phyloP scores from a whole-genome alignment of 495 filamentous ascomycete genomes.

The Tuber borchii region DNA sequence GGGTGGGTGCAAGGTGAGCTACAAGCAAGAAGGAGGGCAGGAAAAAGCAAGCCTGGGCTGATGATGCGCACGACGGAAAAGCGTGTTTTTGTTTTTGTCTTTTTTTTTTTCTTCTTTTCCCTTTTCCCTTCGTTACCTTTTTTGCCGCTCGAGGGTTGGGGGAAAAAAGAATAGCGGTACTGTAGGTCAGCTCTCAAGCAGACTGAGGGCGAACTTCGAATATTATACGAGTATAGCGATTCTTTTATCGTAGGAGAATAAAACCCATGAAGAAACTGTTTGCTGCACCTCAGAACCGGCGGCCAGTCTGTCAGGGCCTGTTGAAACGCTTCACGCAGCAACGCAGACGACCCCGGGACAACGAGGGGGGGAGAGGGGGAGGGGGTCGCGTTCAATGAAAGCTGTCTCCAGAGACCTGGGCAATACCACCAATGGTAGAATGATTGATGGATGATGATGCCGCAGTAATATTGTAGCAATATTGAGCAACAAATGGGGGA shows the following conservation, averaged over 20 bases:
- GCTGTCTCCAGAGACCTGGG: not conserved
- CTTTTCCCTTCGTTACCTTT: not conserved
- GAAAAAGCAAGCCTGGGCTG: slow-evolving; percentile 3
- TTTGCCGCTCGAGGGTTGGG: not conserved
- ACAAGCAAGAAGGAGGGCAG: not conserved
- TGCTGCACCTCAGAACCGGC: not conserved
- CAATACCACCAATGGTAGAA: slow-evolving; percentile 1
- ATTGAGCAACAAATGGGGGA: not conserved
- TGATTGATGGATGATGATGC: slow-evolving; percentile 4
- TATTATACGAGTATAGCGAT: not conserved
- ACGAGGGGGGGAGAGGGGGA: not conserved
- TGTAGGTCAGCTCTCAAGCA: not conserved
- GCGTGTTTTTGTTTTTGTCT: not conserved
- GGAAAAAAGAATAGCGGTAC: not conserved
- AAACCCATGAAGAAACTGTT: not conserved
- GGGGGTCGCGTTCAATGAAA: not conserved
- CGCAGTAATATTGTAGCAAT: not conserved
- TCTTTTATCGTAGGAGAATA: not conserved
- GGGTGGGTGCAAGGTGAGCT: not conserved
- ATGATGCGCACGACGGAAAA: slow-evolving; percentile 3
- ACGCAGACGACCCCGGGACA: slow-evolving; percentile 4
- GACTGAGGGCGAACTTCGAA: not conserved
- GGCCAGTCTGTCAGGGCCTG: not conserved
- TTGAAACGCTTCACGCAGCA: slow-evolving; percentile 5
- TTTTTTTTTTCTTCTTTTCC: not conserved